Base-by-base conservation (phyloP, 2,329 filamentous ascomycete species). In the Neodidymelliopsis sp. region DNA sequence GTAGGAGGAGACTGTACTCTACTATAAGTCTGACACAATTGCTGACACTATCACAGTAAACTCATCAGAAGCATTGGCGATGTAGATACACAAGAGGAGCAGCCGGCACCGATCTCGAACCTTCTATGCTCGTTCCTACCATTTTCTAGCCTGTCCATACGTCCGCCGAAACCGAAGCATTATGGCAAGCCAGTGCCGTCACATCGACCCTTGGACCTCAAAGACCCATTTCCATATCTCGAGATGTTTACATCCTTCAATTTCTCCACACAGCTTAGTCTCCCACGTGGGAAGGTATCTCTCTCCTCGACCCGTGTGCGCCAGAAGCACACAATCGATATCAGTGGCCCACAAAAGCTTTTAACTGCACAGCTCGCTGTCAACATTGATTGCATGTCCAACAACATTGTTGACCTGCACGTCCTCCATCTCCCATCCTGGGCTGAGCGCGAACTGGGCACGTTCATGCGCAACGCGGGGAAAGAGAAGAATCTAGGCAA, bases 241-340 rank as follows among this genome's bases (percentile, higher is more conserved):
- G 82, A 87, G 34, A 78, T 87, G 7, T 91, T 94, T 60, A 88
- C 84, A 0, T 84, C 87, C 0, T 79, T 94, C 11, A 77, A 76
- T 0, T 85, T 89, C 48, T 78, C 78, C 0, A 86, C 84, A 0
- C 78, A 73, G 0, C 75, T 84, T 11, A 61, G 51, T 13, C 46
- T 72, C 1, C 59, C 67, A 15, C 49, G 49, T 13, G 36, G 47
- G 4, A 56, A 56, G n/a, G 23, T 54, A 6, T 33, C 34, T 9
- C 33, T 56, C 3, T 45, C 53, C 2, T 59, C 60, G 3, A 54
- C 47, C 1, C 49, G 53, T 3, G 48, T 62, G 6, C 56, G 63
- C 30, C 59, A 69, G 49, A 62, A 54, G 20, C 84, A 88, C 59
- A 68, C 73, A 4, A 84, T 90, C 25, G 79, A 77, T 0, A 76